Percentiles rank a stretch among this genome's conserved stretches.
These are phyloP conservation scores for Penicillium palitans DNA, from an alignment of 2,329 filamentous ascomycete species.

Conservation along the genomic window DNA sequence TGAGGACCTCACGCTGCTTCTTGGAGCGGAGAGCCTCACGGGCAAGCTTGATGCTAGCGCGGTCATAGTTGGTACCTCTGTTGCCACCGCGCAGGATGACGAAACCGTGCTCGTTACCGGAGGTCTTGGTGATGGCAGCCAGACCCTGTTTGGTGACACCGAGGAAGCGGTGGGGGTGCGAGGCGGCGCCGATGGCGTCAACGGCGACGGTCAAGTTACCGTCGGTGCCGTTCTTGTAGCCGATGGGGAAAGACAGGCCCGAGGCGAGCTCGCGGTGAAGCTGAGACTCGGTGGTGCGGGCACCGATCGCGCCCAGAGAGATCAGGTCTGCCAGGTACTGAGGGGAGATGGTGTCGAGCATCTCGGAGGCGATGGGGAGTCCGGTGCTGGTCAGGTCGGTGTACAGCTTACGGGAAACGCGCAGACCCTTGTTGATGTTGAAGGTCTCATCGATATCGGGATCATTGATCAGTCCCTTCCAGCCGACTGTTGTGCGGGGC, in stretches of 20 bases:
- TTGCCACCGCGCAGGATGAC: conserved; percentile 91
- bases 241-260: conserved; percentile 93
- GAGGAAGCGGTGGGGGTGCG: conserved; percentile 82
- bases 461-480: conserved; percentile 99
- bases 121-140: conserved; percentile 89
- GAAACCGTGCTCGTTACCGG: conserved; percentile 95
- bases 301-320: conserved; percentile 91
- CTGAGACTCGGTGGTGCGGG: conserved; percentile 94
- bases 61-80: conserved; percentile 91
- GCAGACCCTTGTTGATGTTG: conserved; percentile 98
- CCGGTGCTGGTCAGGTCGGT: conserved; percentile 81
- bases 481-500: conserved; percentile 94
- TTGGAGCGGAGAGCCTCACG: conserved; percentile 79
- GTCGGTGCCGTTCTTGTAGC: conserved; percentile 99
- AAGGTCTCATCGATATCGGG: conserved; percentile 96
- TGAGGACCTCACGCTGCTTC: conserved; percentile 82
- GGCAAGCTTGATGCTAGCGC: conserved; percentile 73
- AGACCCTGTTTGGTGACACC: conserved; percentile 97
- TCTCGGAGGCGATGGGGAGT: conserved; percentile 95
- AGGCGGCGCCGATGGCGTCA: conserved; percentile 81
- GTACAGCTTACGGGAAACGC: conserved; percentile 90
- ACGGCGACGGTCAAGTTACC: conserved; percentile 88
- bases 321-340: conserved; percentile 97
- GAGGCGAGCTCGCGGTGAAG: conserved; percentile 94
- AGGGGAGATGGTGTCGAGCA: conserved; percentile 98